phyloP scores from a whole-genome alignment of 345 rosid genomes.

The Rhodomyrtus tomentosa region DNA sequence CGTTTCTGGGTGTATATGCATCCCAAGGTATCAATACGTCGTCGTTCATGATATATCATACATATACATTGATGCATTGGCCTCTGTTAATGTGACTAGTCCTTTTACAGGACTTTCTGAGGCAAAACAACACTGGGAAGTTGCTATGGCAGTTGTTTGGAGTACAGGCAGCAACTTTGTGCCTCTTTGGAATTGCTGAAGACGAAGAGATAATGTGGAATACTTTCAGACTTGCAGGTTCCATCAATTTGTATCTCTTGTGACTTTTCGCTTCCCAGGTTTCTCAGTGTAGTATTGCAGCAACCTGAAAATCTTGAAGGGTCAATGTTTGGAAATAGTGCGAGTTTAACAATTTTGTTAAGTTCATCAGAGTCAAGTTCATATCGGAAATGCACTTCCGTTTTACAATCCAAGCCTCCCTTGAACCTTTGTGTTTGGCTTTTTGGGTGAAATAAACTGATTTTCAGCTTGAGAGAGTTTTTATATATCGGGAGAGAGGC shows the following conservation, averaged over 20 bases:
- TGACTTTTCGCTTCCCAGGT: background rate
- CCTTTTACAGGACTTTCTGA: conserved; percentile 61
- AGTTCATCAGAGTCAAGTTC: background rate
- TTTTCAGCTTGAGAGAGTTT: background rate
- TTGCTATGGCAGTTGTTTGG: conserved; percentile 89
- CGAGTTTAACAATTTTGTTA: background rate
- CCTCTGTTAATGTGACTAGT: background rate
- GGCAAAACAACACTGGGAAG: conserved; percentile 97
- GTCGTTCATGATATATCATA: background rate
- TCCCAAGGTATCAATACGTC: conserved; percentile 61
- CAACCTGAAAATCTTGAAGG: background rate
- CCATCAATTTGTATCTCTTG: background rate
- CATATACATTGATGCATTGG: background rate
- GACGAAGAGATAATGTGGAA: conserved; percentile 92
- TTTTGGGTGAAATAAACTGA: background rate
- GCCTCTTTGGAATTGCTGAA: conserved; percentile 81
- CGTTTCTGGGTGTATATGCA: conserved; percentile 97
- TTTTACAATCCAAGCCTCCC: background rate
- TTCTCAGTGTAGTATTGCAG: background rate
- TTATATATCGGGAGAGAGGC: background rate
- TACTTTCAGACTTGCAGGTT: conserved; percentile 71
- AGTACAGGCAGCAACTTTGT: conserved; percentile 63
- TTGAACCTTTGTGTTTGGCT: background rate
- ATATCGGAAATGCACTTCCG: background rate
- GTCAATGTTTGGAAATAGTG: background rate